A percentile compares a stretch with the other conserved stretches of the same genome.
Evolutionary conservation across 352 stramenopile species (phyloP).

Genomic region (Pythium graminicola): DNA sequence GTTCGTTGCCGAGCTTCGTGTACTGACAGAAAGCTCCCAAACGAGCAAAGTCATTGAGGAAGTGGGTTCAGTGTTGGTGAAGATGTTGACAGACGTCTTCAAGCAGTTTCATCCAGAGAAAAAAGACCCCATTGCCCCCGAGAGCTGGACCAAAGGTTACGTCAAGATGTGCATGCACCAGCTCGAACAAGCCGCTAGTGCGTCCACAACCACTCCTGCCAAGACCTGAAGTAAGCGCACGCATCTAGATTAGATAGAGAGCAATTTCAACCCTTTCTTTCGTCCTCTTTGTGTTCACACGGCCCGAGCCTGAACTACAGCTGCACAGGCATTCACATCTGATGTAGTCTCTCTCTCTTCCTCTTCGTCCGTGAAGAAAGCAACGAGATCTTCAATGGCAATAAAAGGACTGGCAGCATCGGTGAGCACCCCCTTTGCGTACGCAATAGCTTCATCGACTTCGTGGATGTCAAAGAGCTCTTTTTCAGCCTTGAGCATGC

Average conservation of each 20-base stretch:
- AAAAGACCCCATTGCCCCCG: conserved; percentile 30
- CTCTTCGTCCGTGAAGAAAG: conserved; percentile 28
- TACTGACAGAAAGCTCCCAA: conserved; percentile 36
- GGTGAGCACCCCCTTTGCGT: conserved; percentile 25
- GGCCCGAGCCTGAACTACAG: neutral
- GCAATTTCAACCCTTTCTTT: too few relatives aligned
- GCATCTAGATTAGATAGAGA: conserved; percentile 5
- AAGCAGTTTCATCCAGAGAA: conserved; percentile 49
- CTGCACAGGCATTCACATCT: neutral
- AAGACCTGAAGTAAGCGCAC: neutral
- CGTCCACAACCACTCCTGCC: neutral
- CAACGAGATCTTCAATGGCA: conserved; percentile 31
- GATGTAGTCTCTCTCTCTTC: neutral
- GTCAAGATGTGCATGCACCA: conserved; percentile 31
- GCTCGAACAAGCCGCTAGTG: conserved; percentile 17
- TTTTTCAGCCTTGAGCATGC: conserved; percentile 44
- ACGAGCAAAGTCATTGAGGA: conserved; percentile 31
- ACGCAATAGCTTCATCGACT: conserved; percentile 41
- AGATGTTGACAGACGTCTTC: conserved; percentile 45
- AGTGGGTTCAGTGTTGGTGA: conserved; percentile 27
- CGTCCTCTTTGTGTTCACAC: too few relatives aligned
- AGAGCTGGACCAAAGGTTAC: conserved; percentile 32
- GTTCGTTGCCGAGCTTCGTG: conserved; percentile 57
- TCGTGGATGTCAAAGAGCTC: conserved; percentile 48
- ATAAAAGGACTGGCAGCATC: conserved; percentile 33